Evolutionary conservation across 2,329 filamentous ascomycete species (phyloP).

Genomic region (Phaeophleospora eucalypticola): DNA sequence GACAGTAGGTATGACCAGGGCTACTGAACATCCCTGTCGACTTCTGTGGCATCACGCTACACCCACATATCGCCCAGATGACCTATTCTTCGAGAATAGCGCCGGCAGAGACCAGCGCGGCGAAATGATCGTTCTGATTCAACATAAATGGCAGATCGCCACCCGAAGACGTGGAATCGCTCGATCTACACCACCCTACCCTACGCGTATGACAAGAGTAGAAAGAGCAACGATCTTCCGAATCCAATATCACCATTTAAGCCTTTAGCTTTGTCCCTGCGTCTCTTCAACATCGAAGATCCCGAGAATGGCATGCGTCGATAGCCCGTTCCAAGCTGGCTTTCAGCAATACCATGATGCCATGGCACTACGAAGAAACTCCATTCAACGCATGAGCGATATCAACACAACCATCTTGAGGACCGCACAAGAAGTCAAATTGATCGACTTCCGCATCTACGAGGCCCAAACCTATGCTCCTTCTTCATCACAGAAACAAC

Average conservation of each 20-base stretch:
- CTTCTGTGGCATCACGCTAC: too few species aligned
- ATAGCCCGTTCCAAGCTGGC: background rate
- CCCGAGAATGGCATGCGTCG: conserved; percentile 5
- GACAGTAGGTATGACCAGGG: too few species aligned
- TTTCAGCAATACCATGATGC: conserved; percentile 1
- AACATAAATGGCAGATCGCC: too few species aligned
- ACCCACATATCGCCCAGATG: too few species aligned
- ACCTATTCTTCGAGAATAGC: too few species aligned
- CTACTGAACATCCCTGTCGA: too few species aligned
- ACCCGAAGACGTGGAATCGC: too few species aligned
- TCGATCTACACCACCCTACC: background rate
- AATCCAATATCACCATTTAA: too few species aligned
- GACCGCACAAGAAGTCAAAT: background rate
- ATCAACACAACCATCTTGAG: background rate
- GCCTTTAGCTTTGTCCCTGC: background rate
- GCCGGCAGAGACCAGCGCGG: too few species aligned
- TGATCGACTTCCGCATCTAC: conserved; percentile 5
- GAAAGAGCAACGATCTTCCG: background rate
- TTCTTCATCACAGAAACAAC: background rate
- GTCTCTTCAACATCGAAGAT: background rate
- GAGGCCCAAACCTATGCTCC: background rate
- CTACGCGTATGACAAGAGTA: background rate
- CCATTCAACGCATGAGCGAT: conserved; percentile 3
- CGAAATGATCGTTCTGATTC: too few species aligned
- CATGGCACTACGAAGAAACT: background rate